A percentile compares a stretch with the other conserved stretches of the same genome.
Evolutionary conservation across 2,329 filamentous ascomycete species (phyloP).

Genomic region (Furcasterigmium sp.): DNA sequence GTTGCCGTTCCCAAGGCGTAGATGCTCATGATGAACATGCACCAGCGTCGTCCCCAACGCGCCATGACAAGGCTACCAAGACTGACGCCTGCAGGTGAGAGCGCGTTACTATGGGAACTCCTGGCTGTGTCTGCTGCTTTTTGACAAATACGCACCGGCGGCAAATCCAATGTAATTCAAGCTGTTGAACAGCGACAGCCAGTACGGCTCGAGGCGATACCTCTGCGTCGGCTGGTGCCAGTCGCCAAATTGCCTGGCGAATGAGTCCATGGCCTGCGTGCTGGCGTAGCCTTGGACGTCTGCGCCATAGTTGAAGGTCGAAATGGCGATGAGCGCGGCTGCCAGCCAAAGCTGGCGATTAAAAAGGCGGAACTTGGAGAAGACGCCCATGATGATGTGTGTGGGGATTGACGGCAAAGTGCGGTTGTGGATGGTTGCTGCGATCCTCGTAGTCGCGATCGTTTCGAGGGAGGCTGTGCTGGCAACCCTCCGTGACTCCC

Average conservation of each 20-base stretch:
- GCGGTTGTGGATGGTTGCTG: too few species aligned
- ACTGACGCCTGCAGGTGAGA: too few species aligned
- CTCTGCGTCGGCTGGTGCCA: slow-evolving; percentile 15
- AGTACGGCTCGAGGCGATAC: slow-evolving; percentile 22
- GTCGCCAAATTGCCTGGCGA: slow-evolving; percentile 25
- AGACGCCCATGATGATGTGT: slow-evolving; percentile 28
- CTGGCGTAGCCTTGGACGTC: slow-evolving; percentile 26
- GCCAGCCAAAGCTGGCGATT: slow-evolving; percentile 11
- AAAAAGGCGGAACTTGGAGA: slow-evolving; percentile 9
- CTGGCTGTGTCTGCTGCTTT: background rate
- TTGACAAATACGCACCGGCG: slow-evolving; percentile 13
- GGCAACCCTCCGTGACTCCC: too few species aligned
- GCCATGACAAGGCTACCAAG: slow-evolving; percentile 18
- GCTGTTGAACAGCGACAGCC: slow-evolving; percentile 29
- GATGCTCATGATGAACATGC: slow-evolving; percentile 30
- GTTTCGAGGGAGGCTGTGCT: too few species aligned
- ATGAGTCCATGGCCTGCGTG: slow-evolving; percentile 31
- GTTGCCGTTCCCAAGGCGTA: slow-evolving; percentile 26
- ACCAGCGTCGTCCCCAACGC: slow-evolving; percentile 24
- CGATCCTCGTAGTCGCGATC: too few species aligned
- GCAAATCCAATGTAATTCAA: slow-evolving; percentile 26
- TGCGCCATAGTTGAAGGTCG: slow-evolving; percentile 33
- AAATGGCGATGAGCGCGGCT: slow-evolving; percentile 23
- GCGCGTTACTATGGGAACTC: too few species aligned
- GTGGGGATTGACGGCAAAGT: too few species aligned